These are phyloP conservation scores for Nannochloropsis limnetica DNA, from an alignment of 352 stramenopile genomes.

Conservation along the genomic window DNA sequence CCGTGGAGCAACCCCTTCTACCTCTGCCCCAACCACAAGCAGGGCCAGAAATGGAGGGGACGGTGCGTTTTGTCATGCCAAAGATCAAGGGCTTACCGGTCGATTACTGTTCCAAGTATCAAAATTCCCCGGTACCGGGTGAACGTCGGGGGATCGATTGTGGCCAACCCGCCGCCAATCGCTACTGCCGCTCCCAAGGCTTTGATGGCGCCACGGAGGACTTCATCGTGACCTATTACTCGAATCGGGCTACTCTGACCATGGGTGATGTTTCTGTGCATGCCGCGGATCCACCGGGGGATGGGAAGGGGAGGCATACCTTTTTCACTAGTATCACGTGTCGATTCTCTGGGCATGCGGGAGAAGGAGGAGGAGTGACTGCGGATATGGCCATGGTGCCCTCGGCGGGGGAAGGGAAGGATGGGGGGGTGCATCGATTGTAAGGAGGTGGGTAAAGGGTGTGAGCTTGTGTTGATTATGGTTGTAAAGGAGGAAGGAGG, in stretches of 20 bases:
- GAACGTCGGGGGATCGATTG: conserved; percentile 1
- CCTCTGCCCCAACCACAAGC: background rate
- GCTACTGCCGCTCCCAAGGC: background rate
- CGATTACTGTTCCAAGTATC: background rate
- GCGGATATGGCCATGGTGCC: background rate
- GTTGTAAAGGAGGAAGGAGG: background rate
- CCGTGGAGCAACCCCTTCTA: background rate
- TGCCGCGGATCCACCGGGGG: background rate
- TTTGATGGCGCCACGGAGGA: background rate
- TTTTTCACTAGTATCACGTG: conserved; percentile 12
- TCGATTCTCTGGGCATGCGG: background rate
- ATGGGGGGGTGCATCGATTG: background rate
- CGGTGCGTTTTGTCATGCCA: background rate
- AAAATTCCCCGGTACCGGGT: background rate
- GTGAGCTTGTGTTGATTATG: no score
- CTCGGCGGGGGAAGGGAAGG: background rate
- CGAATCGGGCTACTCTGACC: background rate
- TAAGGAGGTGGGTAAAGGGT: background rate
- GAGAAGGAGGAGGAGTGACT: background rate
- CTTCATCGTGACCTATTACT: conserved; percentile 29
- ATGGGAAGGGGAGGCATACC: background rate
- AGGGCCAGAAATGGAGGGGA: background rate
- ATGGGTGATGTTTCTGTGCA: background rate
- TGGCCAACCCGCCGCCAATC: background rate
- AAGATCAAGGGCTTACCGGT: background rate